Base-by-base conservation (phyloP, 2,329 filamentous ascomycete genomes). In the Fonsecaea nubica region DNA sequence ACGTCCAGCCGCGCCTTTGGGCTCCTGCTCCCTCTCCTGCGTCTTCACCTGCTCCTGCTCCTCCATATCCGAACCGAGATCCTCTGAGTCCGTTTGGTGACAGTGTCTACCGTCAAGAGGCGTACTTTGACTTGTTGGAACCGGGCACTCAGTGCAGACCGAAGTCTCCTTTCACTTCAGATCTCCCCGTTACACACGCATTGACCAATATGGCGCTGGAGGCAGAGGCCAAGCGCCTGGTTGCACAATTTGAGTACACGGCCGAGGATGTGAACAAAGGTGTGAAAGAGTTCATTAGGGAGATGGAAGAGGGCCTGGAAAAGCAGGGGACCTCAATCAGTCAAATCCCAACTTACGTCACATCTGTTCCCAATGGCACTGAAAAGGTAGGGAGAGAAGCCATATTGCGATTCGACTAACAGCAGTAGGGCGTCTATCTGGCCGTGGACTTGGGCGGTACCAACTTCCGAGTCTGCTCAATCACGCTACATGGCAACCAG, bases 291-390 rank as follows among this genome's bases (percentile, higher is more conserved):
- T 99, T 97, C 76, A 86, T 97, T 71, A 83, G 84, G 68, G 89
- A 98, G 82, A 93, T 97, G 89, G 84, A 90, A 71, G 91, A 96
- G 83, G 95, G 95, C 33, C 82, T 98, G 72, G 81, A 87, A 67
- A 88, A 89, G 74, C 88, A 93, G 73, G 90, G 89, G 69, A 90
- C 92, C 36, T 93, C 90, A 73, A 81, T 99, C 82, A 94, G 91
- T 81, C 95, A 98, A 82, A 98, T 99, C 75, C 95, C 95, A 7
- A 97, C 93, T 50, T 99, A 97, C 80, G 94, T 99, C 72, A 98
- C 95, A 1, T 90, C 88, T 40, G 93, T 98, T 33, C 95, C 95
- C 76, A 95, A 98, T 85, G 95, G 95, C 74, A 97, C 93, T 3
- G 95, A 99, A 82, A 96, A 97, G 89, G 93, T 94, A 81, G 74